Base-by-base conservation (phyloP, 306 rosid species). In the Vigna radiata region DNA sequence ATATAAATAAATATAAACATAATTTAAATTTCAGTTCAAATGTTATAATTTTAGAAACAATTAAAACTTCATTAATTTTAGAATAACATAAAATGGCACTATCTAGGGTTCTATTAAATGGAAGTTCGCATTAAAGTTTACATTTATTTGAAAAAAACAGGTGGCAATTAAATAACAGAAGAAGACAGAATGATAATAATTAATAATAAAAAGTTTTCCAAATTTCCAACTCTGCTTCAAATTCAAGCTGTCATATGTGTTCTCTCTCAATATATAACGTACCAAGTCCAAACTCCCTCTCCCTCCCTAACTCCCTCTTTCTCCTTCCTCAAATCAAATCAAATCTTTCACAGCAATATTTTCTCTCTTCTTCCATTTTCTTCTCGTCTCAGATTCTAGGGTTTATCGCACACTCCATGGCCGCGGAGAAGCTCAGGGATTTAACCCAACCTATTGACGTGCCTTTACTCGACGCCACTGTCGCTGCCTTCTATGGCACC, bases 401-500 rank as follows among this genome's bases (percentile, higher is more conserved):
- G 88, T 85, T 85, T 84, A 80, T 80, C 78, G 43, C 68, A 36
- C 73, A 21, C 55, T 29, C 77, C 47, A 73, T 73, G 98, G 98
- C 98, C 79, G 96, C 96, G 70, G 98, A 90, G 81, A 91, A 88
- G 85, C 96, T 93, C 9, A 73, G 96, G 79, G 98, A 93, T 85
- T 88, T 93, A 88, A 81, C 89, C 77, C 95, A 89, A 70, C 98
- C 96, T 66, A 89, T 93, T 62, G 96, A 93, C 54, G 98, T 93
- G 23, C 68, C 84, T 4, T 59, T 89, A 65, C 98, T 93, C 68
- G 98, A 91, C 70, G 97, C 98, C 75, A 93, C 98, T 70, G 98
- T 93, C 18, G 85, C 93, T 23, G 98, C 98, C 83, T 93, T 93
- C 86, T 93, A 93, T 78, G 98, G 98, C 77, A 93, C 98, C 76